Conservation (phyloP, 495 filamentous ascomycete species). For the Neurospora sp. region DNA sequence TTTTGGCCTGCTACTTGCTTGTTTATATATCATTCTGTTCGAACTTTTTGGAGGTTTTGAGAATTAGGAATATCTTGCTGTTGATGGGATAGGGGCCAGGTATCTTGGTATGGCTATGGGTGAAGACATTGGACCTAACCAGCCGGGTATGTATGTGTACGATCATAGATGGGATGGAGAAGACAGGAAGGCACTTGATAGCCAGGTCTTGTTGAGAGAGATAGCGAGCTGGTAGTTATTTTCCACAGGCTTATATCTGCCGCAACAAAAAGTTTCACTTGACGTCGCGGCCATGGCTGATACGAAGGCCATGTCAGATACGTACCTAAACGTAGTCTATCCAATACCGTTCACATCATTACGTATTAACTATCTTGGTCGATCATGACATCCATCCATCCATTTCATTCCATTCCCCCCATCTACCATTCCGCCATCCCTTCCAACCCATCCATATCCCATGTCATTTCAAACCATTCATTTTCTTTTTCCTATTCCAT, state of each 20-base stretch:
- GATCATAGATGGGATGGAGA: background rate
- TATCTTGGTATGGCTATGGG: background rate
- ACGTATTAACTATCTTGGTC: background rate
- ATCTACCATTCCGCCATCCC: background rate
- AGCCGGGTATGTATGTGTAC: background rate
- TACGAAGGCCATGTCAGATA: background rate
- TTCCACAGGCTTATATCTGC: too few species aligned
- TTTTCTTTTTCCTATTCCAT: background rate
- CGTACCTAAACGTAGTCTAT: background rate
- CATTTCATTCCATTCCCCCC: background rate
- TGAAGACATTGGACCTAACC: background rate
- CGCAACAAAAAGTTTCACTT: background rate
- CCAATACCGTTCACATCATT: background rate
- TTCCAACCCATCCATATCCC: background rate
- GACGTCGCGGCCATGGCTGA: background rate
- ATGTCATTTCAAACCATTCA: background rate
- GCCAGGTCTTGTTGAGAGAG: too few species aligned
- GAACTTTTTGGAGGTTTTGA: background rate
- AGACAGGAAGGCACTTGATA: background rate
- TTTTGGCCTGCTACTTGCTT: background rate
- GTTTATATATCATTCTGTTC: background rate
- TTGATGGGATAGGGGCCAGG: background rate
- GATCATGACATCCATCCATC: background rate
- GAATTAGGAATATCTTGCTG: background rate
- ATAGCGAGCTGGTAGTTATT: too few species aligned